Evolutionary conservation across 2,329 filamentous ascomycete genomes (phyloP).

Genomic region (Amesomyces nigricolor): DNA sequence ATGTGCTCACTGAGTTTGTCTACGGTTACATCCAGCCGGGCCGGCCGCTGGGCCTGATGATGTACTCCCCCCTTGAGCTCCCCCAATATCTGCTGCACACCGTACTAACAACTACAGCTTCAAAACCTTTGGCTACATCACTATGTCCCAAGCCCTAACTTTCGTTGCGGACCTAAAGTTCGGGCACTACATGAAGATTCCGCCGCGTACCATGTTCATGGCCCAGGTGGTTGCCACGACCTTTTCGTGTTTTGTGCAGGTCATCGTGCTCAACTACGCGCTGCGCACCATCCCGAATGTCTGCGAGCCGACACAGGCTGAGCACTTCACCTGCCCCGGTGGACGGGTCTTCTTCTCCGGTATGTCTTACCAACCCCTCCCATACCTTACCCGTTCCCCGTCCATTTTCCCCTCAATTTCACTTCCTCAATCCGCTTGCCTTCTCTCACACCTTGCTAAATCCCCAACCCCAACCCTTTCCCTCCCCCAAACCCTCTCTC

Average conservation of each 20-base stretch:
- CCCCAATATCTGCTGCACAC: not conserved
- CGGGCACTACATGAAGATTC: conserved; percentile 69
- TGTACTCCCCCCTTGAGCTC: conserved; percentile 38
- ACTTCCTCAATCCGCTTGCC: not conserved
- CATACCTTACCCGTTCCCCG: not conserved
- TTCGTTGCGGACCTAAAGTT: conserved; percentile 64
- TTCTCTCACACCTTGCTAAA: too few relatives aligned
- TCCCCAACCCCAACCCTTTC: not conserved
- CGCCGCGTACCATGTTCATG: conserved; percentile 61
- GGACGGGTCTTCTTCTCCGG: conserved; percentile 59
- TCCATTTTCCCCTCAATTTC: conserved; percentile 2
- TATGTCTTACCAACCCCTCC: conserved; percentile 25
- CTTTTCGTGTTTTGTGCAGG: conserved; percentile 61
- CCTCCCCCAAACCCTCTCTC: not conserved
- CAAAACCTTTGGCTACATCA: conserved; percentile 59
- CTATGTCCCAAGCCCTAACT: conserved; percentile 58
- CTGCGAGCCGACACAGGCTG: conserved; percentile 52
- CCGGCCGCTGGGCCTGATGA: conserved; percentile 65
- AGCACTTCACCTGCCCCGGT: conserved; percentile 59
- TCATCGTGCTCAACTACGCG: conserved; percentile 58
- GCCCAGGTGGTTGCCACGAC: conserved; percentile 61
- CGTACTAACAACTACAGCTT: conserved; percentile 40
- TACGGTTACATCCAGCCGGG: conserved; percentile 72
- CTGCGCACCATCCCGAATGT: conserved; percentile 57
- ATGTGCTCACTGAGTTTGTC: conserved; percentile 69